Conservation (phyloP, 768 basidiomycete species). For the Lactarius sp. region DNA sequence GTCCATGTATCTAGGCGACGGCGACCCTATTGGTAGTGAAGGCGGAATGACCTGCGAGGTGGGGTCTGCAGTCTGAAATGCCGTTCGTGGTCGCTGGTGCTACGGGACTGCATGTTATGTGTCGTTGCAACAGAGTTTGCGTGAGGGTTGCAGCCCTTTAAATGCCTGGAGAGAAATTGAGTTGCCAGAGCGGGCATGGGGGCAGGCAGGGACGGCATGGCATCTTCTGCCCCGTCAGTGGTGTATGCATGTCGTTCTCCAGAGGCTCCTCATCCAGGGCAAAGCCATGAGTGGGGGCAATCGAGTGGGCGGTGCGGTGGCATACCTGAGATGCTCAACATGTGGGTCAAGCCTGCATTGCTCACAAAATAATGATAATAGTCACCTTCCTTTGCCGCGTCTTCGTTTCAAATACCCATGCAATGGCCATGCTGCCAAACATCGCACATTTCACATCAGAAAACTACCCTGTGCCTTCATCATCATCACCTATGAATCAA, state of each 20-base stretch:
- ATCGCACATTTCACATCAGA: too few species aligned
- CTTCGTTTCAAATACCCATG: too few species aligned
- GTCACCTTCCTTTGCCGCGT: too few species aligned
- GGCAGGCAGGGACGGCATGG: constrained; percentile 13
- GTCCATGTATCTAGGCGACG: constrained; percentile 15
- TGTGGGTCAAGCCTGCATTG: too few species aligned
- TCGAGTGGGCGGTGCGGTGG: too few species aligned
- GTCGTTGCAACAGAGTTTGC: neutral
- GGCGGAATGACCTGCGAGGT: constrained; percentile 11
- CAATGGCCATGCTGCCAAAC: too few species aligned
- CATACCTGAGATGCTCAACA: neutral
- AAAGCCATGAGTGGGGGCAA: too few species aligned
- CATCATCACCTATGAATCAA: too few species aligned
- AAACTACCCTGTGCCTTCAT: too few species aligned
- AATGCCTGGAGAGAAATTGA: constrained; percentile 60
- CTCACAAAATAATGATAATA: too few species aligned
- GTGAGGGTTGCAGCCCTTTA: constrained; percentile 37
- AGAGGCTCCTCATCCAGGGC: neutral
- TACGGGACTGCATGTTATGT: neutral
- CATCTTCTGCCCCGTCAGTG: neutral
- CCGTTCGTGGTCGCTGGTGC: neutral
- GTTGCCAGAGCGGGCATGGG: constrained; percentile 30
- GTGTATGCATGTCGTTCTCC: neutral
- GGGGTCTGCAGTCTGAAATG: neutral
- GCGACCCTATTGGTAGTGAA: constrained; percentile 20